Conservation (phyloP, 257 asterid species). For the Plectranthus barbatus region DNA sequence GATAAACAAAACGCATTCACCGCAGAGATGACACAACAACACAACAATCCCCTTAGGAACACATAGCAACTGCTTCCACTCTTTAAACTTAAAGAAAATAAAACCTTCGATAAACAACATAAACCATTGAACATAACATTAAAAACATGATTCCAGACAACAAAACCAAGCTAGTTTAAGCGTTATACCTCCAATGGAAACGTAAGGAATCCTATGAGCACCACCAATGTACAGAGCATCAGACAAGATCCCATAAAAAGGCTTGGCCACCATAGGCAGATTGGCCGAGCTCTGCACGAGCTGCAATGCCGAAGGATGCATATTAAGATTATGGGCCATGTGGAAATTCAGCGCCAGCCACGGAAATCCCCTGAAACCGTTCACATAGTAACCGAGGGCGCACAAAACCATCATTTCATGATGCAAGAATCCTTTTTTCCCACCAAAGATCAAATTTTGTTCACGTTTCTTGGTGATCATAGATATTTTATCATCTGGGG, state of each 20-base stretch:
- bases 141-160: background rate
- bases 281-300: conserved; percentile 63
- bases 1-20: background rate
- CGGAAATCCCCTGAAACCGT: conserved; percentile 89
- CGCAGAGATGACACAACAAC: no score
- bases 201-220: conserved; percentile 76
- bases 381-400: conserved; percentile 82
- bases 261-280: conserved; percentile 89
- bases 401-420: conserved; percentile 53
- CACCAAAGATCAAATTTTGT: conserved; percentile 15
- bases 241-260: conserved; percentile 75
- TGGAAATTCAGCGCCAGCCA: conserved; percentile 84
- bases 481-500: conserved; percentile 24
- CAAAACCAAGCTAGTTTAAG: background rate
- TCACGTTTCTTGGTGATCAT: conserved; percentile 4
- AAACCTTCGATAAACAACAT: no score
- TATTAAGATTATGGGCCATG: conserved; percentile 52
- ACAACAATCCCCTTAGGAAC: background rate
- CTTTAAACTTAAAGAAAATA: background rate
- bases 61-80: background rate
- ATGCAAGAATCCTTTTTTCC: conserved; percentile 24
- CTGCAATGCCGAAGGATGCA: conserved; percentile 75
- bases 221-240: conserved; percentile 78
- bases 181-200: conserved; percentile 68
- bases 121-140: background rate